These are phyloP conservation scores for Auricularia sp. DNA, from an alignment of 768 basidiomycete species.

Conservation along the genomic window DNA sequence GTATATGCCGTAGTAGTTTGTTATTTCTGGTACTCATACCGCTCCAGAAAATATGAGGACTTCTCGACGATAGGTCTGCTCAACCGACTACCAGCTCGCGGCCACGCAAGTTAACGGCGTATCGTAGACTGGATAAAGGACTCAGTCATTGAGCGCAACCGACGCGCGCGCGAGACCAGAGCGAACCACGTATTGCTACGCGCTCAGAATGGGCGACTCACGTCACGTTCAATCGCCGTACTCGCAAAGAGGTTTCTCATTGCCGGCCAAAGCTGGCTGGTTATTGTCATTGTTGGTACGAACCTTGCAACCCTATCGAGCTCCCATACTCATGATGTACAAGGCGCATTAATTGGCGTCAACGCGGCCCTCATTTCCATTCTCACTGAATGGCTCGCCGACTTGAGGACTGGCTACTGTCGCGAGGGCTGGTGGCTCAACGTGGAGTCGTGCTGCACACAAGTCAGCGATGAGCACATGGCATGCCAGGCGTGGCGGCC, in stretches of 20 bases:
- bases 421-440: constrained; percentile 97
- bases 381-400: constrained; percentile 92
- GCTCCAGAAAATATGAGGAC: constrained; percentile 21
- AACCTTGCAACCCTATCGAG: constrained; percentile 8
- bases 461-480: constrained; percentile 67
- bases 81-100: constrained; percentile 5
- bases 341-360: constrained; percentile 83
- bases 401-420: constrained; percentile 97
- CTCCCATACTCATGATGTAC: not conserved
- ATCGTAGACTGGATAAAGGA: constrained; percentile 91
- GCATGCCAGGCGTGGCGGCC: constrained; percentile 86
- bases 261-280: constrained; percentile 84
- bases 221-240: constrained; percentile 49
- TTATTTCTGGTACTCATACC: not conserved
- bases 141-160: constrained; percentile 76
- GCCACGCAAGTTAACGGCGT: constrained; percentile 8
- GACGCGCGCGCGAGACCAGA: constrained; percentile 56
- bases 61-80: constrained; percentile 83
- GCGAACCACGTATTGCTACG: constrained; percentile 32
- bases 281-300: constrained; percentile 83
- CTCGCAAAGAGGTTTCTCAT: constrained; percentile 48
- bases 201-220: constrained; percentile 40
- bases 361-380: constrained; percentile 95
- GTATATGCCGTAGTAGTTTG: not conserved
- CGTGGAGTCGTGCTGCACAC: constrained; percentile 97